Evolutionary conservation across 2,329 filamentous ascomycete genomes (phyloP).

Genomic region (Colletotrichum somersetense): DNA sequence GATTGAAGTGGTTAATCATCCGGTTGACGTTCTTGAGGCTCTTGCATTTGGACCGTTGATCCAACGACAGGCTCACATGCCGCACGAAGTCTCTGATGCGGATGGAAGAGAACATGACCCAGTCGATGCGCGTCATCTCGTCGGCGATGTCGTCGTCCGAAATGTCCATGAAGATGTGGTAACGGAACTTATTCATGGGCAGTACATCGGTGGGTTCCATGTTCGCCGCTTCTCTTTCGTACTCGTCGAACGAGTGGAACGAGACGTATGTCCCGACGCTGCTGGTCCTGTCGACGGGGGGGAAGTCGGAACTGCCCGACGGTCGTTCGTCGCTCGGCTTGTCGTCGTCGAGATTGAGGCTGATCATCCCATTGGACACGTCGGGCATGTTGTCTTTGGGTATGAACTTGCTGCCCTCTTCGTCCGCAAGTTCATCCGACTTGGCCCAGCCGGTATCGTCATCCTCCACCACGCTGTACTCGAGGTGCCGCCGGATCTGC

Average conservation of each 20-base stretch:
- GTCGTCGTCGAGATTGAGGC: constrained; percentile 63
- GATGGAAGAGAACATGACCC: constrained; percentile 98
- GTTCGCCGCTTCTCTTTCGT: constrained; percentile 80
- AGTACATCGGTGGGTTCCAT: constrained; percentile 78
- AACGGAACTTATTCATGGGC: constrained; percentile 85
- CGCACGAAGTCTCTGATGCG: constrained; percentile 92
- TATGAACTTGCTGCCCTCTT: constrained; percentile 51
- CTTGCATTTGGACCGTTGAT: constrained; percentile 80
- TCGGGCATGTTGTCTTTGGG: constrained; percentile 51
- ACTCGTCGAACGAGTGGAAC: constrained; percentile 79
- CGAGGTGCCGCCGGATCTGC: constrained; percentile 85
- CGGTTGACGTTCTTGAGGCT: constrained; percentile 89
- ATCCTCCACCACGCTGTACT: constrained; percentile 80
- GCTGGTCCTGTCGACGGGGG: constrained; percentile 55
- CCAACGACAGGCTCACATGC: constrained; percentile 82
- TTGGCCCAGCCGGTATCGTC: constrained; percentile 96
- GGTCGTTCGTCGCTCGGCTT: constrained; percentile 55
- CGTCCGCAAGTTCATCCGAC: constrained; percentile 70
- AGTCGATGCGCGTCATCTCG: constrained; percentile 95
- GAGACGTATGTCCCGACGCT: constrained; percentile 61
- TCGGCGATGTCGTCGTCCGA: constrained; percentile 87
- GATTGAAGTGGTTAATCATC: constrained; percentile 94
- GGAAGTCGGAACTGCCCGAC: constrained; percentile 61
- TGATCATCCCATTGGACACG: constrained; percentile 60
- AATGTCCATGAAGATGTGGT: constrained; percentile 90